phyloP scores from a whole-genome alignment of 306 rosid species.

The Vigna nakashimae region DNA sequence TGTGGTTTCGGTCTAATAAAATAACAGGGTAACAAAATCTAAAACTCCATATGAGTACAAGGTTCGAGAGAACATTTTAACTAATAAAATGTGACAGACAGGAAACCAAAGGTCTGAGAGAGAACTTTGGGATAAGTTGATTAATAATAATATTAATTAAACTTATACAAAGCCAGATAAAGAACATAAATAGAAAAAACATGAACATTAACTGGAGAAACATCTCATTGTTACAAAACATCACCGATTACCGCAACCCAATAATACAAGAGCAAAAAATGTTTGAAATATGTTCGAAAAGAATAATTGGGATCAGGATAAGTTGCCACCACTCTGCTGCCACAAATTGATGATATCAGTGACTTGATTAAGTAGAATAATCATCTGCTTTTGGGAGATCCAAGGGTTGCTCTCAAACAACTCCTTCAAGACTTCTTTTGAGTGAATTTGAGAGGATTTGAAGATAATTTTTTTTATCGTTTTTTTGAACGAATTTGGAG shows the following conservation, averaged over 20 bases:
- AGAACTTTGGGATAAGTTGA: too few relatives aligned
- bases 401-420: conserved; percentile 94
- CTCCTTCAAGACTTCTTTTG: conserved; percentile 46
- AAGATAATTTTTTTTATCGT: too few relatives aligned
- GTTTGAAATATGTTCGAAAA: conserved; percentile 29
- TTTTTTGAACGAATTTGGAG: too few relatives aligned
- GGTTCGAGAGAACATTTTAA: too few relatives aligned
- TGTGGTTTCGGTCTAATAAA: too few relatives aligned
- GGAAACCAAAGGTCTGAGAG: neutral
- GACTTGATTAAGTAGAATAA: conserved; percentile 98
- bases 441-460: too few relatives aligned
- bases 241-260: neutral
- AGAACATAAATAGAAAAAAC: too few relatives aligned
- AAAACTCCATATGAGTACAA: too few relatives aligned
- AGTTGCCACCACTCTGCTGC: conserved; percentile 98
- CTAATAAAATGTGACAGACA: conserved; percentile 2
- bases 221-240: neutral
- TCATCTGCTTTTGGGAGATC: conserved; percentile 98
- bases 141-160: too few relatives aligned
- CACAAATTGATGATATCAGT: conserved; percentile 96
- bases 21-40: too few relatives aligned
- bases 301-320: conserved; percentile 49
- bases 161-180: too few relatives aligned
- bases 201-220: too few relatives aligned
- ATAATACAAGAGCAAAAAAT: neutral